phyloP scores from a whole-genome alignment of 257 asterid species.

The Primulina eburnea region DNA sequence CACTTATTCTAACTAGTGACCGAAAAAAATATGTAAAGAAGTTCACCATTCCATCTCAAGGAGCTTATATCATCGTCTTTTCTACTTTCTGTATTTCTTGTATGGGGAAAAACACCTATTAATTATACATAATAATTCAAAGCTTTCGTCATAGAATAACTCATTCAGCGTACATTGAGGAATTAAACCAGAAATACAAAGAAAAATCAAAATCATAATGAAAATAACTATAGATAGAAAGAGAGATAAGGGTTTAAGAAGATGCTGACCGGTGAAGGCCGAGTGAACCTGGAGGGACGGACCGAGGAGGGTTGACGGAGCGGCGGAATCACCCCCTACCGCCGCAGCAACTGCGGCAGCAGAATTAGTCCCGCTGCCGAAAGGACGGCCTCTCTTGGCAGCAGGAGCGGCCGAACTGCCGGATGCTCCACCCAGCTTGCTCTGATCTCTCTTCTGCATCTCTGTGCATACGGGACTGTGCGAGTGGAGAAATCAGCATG shows the following conservation, averaged over 20 bases:
- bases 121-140: not conserved
- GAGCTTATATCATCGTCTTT: not conserved
- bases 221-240: not conserved
- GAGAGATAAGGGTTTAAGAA: slow-evolving; percentile 9
- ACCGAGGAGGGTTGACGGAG: slow-evolving; percentile 49
- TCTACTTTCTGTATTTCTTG: not conserved
- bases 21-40: not conserved
- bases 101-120: not conserved
- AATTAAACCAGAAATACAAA: not conserved
- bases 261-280: slow-evolving; percentile 49
- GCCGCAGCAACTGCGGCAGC: slow-evolving; percentile 30
- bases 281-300: slow-evolving; percentile 60
- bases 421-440: slow-evolving; percentile 44
- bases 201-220: not conserved
- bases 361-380: slow-evolving; percentile 39
- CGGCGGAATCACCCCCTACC: slow-evolving; percentile 35
- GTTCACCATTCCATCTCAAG: not conserved
- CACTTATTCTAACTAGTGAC: not conserved
- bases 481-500: not conserved
- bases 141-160: not conserved
- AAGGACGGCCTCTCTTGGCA: slow-evolving; percentile 66
- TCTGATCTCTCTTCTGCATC: slow-evolving; percentile 60
- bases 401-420: slow-evolving; percentile 57
- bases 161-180: not conserved
- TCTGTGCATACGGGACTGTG: not conserved